Percentiles rank a stretch among this genome's conserved stretches.
Conservation (phyloP, 352 stramenopile species). For the Phytophthora cajani region DNA sequence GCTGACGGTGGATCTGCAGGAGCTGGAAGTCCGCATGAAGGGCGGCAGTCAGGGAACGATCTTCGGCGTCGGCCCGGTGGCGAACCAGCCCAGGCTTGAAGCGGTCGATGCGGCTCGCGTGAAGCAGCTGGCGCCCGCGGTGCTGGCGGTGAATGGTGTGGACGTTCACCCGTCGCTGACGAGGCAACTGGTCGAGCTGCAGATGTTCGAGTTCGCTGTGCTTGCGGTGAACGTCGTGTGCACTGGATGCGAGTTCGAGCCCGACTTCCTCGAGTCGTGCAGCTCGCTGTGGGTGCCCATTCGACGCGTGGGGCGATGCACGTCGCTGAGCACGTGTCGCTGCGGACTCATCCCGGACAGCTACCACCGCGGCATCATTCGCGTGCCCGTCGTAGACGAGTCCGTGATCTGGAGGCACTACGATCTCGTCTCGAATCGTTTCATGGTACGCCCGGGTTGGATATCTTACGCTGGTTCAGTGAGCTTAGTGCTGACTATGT, state of each 20-base stretch:
- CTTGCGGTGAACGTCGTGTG: conserved; percentile 69
- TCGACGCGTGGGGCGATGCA: conserved; percentile 57
- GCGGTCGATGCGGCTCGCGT: neutral
- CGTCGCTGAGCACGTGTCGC: conserved; percentile 60
- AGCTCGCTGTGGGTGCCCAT: conserved; percentile 73
- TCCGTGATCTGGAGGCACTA: conserved; percentile 82
- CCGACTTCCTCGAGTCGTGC: conserved; percentile 77
- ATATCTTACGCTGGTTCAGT: no score
- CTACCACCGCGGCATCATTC: conserved; percentile 72
- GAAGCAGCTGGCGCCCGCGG: conserved; percentile 45
- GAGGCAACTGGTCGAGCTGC: conserved; percentile 48
- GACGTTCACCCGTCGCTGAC: conserved; percentile 36
- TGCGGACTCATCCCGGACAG: conserved; percentile 79
- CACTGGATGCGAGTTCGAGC: conserved; percentile 75
- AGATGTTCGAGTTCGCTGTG: conserved; percentile 76
- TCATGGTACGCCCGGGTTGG: conserved; percentile 59
- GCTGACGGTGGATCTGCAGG: conserved; percentile 65
- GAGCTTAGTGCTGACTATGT: no score
- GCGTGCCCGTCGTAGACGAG: conserved; percentile 75
- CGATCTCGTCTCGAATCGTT: conserved; percentile 62
- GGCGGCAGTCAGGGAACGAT: conserved; percentile 58
- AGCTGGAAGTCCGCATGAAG: conserved; percentile 78
- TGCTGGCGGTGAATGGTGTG: conserved; percentile 66
- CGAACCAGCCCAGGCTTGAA: conserved; percentile 22
- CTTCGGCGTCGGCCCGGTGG: conserved; percentile 35